Conservation (phyloP, 2,329 filamentous ascomycete genomes). For the Fusarium sp. region DNA sequence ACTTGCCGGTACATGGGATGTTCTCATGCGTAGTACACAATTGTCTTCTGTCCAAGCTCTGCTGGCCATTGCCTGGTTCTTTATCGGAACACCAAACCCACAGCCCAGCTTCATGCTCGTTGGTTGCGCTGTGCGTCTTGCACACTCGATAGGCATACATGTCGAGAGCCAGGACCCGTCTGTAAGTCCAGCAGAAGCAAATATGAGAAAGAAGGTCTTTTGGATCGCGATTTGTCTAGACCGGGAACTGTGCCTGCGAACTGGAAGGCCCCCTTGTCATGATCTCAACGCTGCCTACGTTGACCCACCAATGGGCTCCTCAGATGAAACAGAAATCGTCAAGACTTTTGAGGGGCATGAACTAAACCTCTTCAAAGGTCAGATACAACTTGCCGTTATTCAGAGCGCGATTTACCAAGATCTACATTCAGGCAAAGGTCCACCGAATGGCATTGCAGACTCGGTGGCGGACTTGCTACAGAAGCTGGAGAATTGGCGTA, state of each 20-base stretch:
- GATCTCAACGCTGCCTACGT: neutral
- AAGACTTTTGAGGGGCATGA: neutral
- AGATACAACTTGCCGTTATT: neutral
- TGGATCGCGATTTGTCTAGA: neutral
- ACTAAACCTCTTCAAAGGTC: neutral
- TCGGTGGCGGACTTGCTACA: neutral
- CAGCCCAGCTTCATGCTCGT: neutral
- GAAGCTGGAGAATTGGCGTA: neutral
- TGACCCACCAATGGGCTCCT: neutral
- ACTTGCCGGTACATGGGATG: neutral
- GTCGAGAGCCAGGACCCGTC: neutral
- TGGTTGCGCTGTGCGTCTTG: neutral
- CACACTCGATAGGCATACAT: neutral
- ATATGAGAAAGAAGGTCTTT: neutral
- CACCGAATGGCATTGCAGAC: too few relatives aligned
- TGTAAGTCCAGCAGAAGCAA: neutral
- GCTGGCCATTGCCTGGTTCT: neutral
- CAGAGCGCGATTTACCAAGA: neutral
- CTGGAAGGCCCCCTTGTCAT: neutral
- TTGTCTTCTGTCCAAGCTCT: neutral
- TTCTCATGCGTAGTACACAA: neutral
- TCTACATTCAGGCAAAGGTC: neutral
- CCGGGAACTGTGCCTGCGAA: neutral
- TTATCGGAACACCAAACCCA: neutral
- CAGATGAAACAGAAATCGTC: neutral